Base-by-base conservation (phyloP, 2,329 filamentous ascomycete species). In the Huntiella bhutanensis region DNA sequence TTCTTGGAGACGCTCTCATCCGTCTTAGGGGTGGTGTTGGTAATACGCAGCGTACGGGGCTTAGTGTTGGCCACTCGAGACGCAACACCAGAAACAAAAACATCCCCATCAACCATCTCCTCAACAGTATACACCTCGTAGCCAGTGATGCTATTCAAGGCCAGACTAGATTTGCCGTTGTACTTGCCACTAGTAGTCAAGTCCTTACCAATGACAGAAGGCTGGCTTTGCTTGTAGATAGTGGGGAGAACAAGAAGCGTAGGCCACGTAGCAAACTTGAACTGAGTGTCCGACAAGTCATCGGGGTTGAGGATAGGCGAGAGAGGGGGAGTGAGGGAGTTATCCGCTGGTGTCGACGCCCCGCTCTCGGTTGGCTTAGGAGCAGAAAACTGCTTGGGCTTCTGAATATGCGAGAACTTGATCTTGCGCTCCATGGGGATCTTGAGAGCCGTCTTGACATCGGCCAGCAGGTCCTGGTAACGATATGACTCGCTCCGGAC, bases 41-140 rank as follows among this genome's bases (percentile, higher is more conserved):
- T 33, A 12, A 43, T 32, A n/a, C 43, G 43, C 12, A 43, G 22
- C 36, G 56, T 59, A 34, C 39, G 37, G 12, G 46, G 41, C 46
- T 43, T 48, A 17, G 35, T 37, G 15, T 37, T 47, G 6, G 15
- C 35, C 16, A 35, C 13, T 16, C 36, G 22, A 15, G 33, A 8
- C 4, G 41, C 32, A 36, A 35, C 45, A n/a, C 37, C 47, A 10
- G 48, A 48, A 5, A 82, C 70, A 55, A 67, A 77, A 11, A 62
- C 62, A 42, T 76, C 72, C 13, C 68, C 68, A 10, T 73, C 70
- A 41, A 80, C 67, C 51, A 78, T 70, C 58, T 94, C 85, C 58
- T 96, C 88, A 4, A 96, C 64, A n/a, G 94, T 75, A 43, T 95
- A 69, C 3, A 78, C 75, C 55, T 83, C 76, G 51, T 84, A 78